Base-by-base conservation (phyloP, 164 flowering plant genomes). In the Stephania cephalantha region DNA sequence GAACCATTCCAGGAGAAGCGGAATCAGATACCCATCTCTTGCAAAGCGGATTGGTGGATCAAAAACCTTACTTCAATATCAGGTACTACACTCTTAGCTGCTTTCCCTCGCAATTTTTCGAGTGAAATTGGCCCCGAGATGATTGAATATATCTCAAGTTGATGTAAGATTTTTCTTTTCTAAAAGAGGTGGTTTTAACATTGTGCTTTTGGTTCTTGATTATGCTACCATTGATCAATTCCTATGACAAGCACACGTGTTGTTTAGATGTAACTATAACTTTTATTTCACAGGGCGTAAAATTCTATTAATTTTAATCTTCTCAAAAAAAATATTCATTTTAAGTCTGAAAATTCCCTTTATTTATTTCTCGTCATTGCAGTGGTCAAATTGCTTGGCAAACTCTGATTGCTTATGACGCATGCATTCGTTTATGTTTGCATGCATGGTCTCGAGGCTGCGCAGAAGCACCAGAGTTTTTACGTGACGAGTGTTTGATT, bases 381-480 rank as follows among this genome's bases (percentile, higher is more conserved):
- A 94, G 96, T 79, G 88, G 87, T 70, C 98, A 94, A 85, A 84
- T 82, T 85, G 93, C 95, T 68, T 94, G 94, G 93, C 93, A 92
- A 85, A 84, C 88, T 29, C 78, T 94, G 46, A 74, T 92, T 69
- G 90, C 98, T 75, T 92, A 94, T 83, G 98, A 94, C 84, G 98
- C 97, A 73, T 91, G 97, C 74, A 82, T 91, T 55, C 94, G 96
- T 9, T 78, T 94, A 63, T 94, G 98, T 78, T 82, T 94, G 46
- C 76, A 89, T 82, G 88, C 96, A 67, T 92, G 96, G 95, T 92
- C 90, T 50, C 84, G 86, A 84, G 95, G 91, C 68, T 89, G 90
- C 82, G 78, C 86, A 15, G 96, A 94, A 79, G 97, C 98, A 73
- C 96, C 96, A 12, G 95, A 85, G 73, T 94, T 94, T 82, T 85